These are phyloP conservation scores for Coemansia sp. DNA, from an alignment of 192 early-diverging fungal species.

Conservation along the genomic window DNA sequence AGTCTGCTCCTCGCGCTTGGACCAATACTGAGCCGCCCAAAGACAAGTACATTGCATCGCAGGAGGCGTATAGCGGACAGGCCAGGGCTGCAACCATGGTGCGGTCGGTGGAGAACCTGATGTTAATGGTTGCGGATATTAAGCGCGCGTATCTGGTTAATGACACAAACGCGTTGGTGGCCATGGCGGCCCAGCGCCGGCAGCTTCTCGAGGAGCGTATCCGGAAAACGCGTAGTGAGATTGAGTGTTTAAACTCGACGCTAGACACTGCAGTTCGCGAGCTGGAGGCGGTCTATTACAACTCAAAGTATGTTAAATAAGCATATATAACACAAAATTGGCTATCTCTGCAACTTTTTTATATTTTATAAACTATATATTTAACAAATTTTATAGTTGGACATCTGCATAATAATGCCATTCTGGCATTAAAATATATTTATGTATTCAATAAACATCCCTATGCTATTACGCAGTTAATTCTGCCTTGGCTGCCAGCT, in stretches of 20 bases:
- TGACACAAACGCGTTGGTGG: conserved; percentile 32
- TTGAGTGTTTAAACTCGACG: conserved; percentile 36
- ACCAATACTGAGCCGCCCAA: conserved; percentile 27
- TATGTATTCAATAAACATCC: too few relatives aligned
- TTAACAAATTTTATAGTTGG: too few relatives aligned
- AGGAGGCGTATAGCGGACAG: conserved; percentile 51
- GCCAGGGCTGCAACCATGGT: conserved; percentile 51
- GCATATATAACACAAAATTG: not conserved
- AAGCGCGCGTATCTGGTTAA: conserved; percentile 48
- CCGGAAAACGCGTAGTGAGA: conserved; percentile 12
- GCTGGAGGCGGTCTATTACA: conserved; percentile 47
- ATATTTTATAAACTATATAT: too few relatives aligned
- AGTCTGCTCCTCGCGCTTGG: not conserved
- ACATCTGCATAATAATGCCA: too few relatives aligned
- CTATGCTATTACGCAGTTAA: not conserved
- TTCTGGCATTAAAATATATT: too few relatives aligned
- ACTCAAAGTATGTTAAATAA: conserved; percentile 38
- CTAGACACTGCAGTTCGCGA: conserved; percentile 45
- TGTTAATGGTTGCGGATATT: conserved; percentile 48
- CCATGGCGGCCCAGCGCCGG: conserved; percentile 38
- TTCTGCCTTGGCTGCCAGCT: conserved; percentile 1
- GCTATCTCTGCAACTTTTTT: too few relatives aligned
- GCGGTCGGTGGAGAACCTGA: conserved; percentile 46
- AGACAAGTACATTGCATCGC: conserved; percentile 47
- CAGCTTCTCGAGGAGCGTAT: conserved; percentile 26